A percentile compares a stretch with the other conserved stretches of the same genome.
phyloP scores from a whole-genome alignment of 805 yeast species.

The Cyberlindnera nakhonratchasimensis region DNA sequence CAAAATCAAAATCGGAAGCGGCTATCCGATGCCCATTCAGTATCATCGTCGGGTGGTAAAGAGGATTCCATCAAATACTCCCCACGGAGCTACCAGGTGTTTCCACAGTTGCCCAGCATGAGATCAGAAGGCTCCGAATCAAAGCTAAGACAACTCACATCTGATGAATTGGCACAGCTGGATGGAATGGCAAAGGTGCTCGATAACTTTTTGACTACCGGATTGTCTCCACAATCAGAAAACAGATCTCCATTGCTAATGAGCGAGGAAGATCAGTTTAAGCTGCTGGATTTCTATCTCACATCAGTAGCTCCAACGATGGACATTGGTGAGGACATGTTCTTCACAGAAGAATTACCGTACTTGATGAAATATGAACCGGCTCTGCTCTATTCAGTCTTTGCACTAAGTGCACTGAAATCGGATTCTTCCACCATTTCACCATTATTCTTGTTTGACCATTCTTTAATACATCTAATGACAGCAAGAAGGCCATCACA shows the following conservation, averaged over 20 bases:
- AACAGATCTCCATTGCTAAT: conserved; percentile 1
- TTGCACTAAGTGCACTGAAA: conserved; percentile 3
- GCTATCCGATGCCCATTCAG: background rate
- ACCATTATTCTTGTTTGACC: conserved; percentile 2
- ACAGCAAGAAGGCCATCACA: conserved; percentile 1
- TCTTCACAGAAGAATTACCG: conserved; percentile 9
- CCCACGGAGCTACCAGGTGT: conserved; percentile 7
- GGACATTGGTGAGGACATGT: conserved; percentile 3
- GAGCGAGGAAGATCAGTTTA: conserved; percentile 8
- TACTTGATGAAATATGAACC: conserved; percentile 2
- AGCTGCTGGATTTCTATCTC: conserved; percentile 6
- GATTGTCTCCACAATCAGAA: background rate
- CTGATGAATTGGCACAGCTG: background rate
- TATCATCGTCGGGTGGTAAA: background rate
- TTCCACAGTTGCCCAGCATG: conserved; percentile 2
- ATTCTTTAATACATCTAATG: conserved; percentile 4
- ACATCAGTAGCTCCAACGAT: conserved; percentile 6
- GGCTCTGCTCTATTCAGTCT: conserved; percentile 5
- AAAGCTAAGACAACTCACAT: background rate
- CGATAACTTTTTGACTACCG: background rate
- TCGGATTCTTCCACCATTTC: background rate
- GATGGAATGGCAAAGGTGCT: conserved; percentile 1
- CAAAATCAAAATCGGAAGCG: too few relatives aligned
- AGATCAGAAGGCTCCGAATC: conserved; percentile 2
- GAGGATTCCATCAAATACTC: conserved; percentile 2